Base-by-base conservation (phyloP, 768 basidiomycete species). In the Boletus rex-veris region DNA sequence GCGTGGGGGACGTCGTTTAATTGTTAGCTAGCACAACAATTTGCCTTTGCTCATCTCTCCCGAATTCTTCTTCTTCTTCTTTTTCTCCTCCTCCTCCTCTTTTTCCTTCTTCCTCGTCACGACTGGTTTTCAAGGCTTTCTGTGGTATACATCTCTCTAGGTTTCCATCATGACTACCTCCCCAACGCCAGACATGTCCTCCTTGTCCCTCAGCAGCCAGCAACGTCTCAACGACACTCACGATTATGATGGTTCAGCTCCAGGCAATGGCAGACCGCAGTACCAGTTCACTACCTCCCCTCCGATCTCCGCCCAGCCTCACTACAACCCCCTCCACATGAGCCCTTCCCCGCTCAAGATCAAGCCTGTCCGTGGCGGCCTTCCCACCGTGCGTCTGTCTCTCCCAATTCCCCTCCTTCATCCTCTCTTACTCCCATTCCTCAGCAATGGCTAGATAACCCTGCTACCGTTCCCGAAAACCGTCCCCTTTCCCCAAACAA, bases 361-460 rank as follows among this genome's bases (percentile, higher is more conserved):
- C 63, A 90, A 89, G 78, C 77, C 85, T 45, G 1, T 47, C 33
- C 85, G 91, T 66, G 76, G 80, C 60, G 86, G 80, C 53, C 77
- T 92, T 57, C 91, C 90, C 64, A 79, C 84, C 55, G 90, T 92
- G 59, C 55, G 86, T 81, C 45, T 40, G 11, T 56, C 37, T 33
- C 31, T 38, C 48, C 41, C 52, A 59, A 48, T 51, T 40, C 54
- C 30, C 63, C 70, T 60, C 58, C 37, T 48, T 53, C 61, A 36
- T 53, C 54, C 55, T 46, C 55, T 26, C 68, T 70, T 16, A 69
- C 59, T 35, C 64, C 68, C 26, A 50, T 11, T 30, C 45, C 28
- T 10, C 68, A 92, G 90, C 90, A 92, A 84, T 92, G 90, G 90
- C 82, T 92, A 61, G 90, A 92, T 69, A 84, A 81, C 70, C 60